Conservation (phyloP, 768 basidiomycete species). For the Heimioporus sp. region DNA sequence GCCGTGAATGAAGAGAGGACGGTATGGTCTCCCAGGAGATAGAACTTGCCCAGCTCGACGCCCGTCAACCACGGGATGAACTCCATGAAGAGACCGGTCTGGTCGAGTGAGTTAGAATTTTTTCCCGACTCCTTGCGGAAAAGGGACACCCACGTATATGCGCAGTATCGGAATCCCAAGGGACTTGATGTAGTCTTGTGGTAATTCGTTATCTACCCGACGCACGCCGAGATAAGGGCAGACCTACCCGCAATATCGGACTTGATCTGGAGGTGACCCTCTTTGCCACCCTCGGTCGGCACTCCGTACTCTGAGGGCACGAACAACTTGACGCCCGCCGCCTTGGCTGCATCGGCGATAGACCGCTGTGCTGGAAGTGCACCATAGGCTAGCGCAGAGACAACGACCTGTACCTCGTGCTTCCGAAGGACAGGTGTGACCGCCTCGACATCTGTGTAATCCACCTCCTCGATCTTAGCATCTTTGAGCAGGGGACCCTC, state of each 20-base stretch:
- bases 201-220: background rate
- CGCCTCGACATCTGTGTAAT: slow-evolving; percentile 24
- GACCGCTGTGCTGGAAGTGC: slow-evolving; percentile 25
- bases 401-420: slow-evolving; percentile 33
- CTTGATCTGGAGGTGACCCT: slow-evolving; percentile 25
- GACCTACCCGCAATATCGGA: slow-evolving; percentile 28
- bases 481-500: slow-evolving; percentile 22
- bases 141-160: slow-evolving; percentile 28
- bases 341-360: slow-evolving; percentile 36
- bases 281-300: slow-evolving; percentile 32
- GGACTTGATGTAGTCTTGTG: slow-evolving; percentile 29
- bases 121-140: background rate
- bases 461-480: slow-evolving; percentile 26
- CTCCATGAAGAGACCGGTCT: slow-evolving; percentile 36
- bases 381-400: slow-evolving; percentile 32
- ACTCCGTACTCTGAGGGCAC: slow-evolving; percentile 40
- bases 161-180: slow-evolving; percentile 30
- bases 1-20: slow-evolving; percentile 30
- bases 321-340: slow-evolving; percentile 37
- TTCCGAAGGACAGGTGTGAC: slow-evolving; percentile 28
- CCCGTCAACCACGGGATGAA: slow-evolving; percentile 30
- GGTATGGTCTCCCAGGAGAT: slow-evolving; percentile 33
- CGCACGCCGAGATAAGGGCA: background rate
- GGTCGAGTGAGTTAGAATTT: background rate
- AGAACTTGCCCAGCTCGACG: slow-evolving; percentile 27